Percentiles rank a stretch among this genome's conserved stretches.
Conservation (phyloP, 768 basidiomycete genomes). For the Mrakia frigida region DNA sequence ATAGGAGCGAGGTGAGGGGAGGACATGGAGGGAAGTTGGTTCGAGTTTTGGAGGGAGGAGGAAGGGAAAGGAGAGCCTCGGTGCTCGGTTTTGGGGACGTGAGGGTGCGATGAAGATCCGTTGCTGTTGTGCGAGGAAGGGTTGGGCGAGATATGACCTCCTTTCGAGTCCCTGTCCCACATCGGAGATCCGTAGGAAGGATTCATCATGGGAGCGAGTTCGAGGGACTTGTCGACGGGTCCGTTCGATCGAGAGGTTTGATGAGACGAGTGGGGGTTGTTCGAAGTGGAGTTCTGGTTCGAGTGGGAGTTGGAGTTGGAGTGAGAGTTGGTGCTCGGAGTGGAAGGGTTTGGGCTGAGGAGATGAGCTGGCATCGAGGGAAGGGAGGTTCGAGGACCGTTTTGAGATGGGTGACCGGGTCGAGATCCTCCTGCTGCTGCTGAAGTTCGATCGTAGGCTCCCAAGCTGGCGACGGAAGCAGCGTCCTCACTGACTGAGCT, state of each 20-base stretch:
- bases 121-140: too few species aligned
- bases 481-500: neutral
- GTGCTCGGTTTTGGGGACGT: neutral
- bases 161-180: neutral
- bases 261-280: neutral
- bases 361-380: neutral
- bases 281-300: neutral
- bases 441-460: neutral
- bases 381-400: constrained; percentile 4
- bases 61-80: neutral
- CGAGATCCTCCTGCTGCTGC: neutral
- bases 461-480: neutral
- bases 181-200: neutral
- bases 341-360: neutral
- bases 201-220: neutral
- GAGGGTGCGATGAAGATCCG: too few species aligned
- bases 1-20: neutral
- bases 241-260: neutral
- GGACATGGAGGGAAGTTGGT: neutral
- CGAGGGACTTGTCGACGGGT: neutral
- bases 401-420: neutral
- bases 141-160: neutral
- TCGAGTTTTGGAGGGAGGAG: neutral
- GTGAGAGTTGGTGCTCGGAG: neutral
- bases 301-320: neutral